Base-by-base conservation (phyloP, 1,284 basidiomycete species). In the Agaricales sp. region DNA sequence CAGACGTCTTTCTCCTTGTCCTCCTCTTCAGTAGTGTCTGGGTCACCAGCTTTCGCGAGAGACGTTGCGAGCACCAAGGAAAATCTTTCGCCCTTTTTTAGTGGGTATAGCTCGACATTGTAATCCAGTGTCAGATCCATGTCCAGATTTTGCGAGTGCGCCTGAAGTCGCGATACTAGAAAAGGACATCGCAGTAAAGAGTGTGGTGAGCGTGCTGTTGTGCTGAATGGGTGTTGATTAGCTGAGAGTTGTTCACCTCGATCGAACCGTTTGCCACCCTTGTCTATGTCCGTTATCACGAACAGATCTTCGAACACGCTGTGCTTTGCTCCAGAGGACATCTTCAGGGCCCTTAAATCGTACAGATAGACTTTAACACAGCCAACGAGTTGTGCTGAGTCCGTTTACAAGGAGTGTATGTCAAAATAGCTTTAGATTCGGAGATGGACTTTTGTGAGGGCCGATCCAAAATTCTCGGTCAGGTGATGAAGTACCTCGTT, bases 241-340 rank as follows among this genome's bases (percentile, higher is more conserved):
- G 16, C n/a, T n/a, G n/a, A 22, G 22, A 14, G 8, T 20, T 26
- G 60, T 74, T 45, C 53, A 94, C 94, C 94, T 83, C 94, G 74
- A 67, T 97, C 94, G 58, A 96, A 97, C 67, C 95, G 97, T 72
- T 90, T 96, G 49, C 96, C 95, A 62, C 95, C 92, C 62, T 82
- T 83, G 72, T 96, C 89, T 47, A 95, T 89, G 22, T 70, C 82
- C 56, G 77, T 77, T 52, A 94, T 85, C 4, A 79, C 85, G 67
- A 96, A 95, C 24, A 92, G 82, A 65, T 95, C 92, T 59, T 92
- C 86, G 62, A 96, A 94, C 51, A 94, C 75, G 56, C 91, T 77
- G 60, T 77, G 86, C 1, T 87, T 87, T 24, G 80, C 69, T 26
- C 74, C 69, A 3, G 79, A 67, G 19, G 83, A 66, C 84, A 87